Base-by-base conservation (phyloP, 495 filamentous ascomycete species). In the Trichocladium antarcticum region DNA sequence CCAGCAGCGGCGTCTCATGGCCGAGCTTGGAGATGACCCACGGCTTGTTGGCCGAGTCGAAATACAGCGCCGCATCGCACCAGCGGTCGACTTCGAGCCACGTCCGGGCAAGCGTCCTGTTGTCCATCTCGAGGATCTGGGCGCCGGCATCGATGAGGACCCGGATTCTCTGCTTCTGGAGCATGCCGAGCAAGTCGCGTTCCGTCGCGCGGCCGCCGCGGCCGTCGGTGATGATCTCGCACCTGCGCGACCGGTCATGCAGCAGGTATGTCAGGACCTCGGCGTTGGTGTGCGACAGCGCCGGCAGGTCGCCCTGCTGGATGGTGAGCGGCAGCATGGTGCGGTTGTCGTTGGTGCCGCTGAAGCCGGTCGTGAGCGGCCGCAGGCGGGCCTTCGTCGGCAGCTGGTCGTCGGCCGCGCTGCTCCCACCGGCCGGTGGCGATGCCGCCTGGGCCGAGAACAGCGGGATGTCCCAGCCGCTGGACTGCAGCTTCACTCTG, bases 241-340 rank as follows among this genome's bases (percentile, higher is more conserved):
- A 76, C 4, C 37, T 6, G 12, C 69, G 65, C 20, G 73, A 76
- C 6, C 69, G 64, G 8, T 46, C 12, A 15, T 74, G 59, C 3
- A 78, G 59, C 0, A 78, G 61, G 46, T 78, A 77, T 1, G 70
- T 67, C 11, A 77, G 53, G 0, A 79, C 76, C 47, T 76, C 72
- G 0, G 76, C 73, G 47, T 73, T 78, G 4, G 74, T 78, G 41
- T 76, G 71, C 0, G 55, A 56, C 6, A 77, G 48, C 4, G 56
- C 49, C 0, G 63, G 61, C 0, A 79, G 73, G 49, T 79, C 74
- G 0, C 70, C 48, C 49, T 79, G 76, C 20, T 59, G 65, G 45
- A 78, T 74, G 0, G 62, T 76, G 15, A 79, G 45, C 1, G 75
- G 75, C 9, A 78, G 57, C 61, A 75, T 64, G 1, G 51, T 43